Conservation (phyloP, 1,284 basidiomycete genomes). For the Somion occarium region DNA sequence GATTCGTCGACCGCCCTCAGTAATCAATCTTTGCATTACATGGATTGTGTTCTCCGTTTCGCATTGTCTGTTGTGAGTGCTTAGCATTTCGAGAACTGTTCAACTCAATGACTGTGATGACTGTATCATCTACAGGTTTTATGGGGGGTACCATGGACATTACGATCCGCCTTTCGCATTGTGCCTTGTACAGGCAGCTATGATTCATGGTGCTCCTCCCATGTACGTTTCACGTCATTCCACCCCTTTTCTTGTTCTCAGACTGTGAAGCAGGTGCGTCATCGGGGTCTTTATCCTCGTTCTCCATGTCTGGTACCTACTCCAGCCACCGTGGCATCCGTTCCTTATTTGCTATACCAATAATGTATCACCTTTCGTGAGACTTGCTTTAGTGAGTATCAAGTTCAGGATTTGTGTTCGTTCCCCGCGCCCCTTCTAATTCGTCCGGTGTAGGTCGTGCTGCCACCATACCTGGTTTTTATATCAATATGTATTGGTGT, state of each 20-base stretch:
- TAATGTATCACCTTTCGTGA: conserved; percentile 11
- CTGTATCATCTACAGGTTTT: conserved; percentile 28
- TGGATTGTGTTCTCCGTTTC: conserved; percentile 52
- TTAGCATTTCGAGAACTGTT: not conserved
- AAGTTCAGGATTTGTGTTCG: not conserved
- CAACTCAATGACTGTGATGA: not conserved
- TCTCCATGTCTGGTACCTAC: conserved; percentile 35
- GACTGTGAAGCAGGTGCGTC: conserved; percentile 33
- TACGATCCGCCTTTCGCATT: conserved; percentile 21
- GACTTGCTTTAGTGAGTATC: conserved; percentile 11
- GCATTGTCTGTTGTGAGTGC: conserved; percentile 45
- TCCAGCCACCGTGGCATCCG: conserved; percentile 8
- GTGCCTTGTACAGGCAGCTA: conserved; percentile 45
- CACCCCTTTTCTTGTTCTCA: no score
- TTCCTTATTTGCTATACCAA: conserved; percentile 5
- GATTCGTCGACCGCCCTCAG: conserved; percentile 23
- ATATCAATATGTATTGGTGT: conserved; percentile 15
- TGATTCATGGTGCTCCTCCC: conserved; percentile 48
- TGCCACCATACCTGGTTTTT: conserved; percentile 37
- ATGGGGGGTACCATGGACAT: conserved; percentile 26
- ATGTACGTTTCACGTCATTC: conserved; percentile 44
- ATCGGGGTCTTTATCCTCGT: conserved; percentile 44
- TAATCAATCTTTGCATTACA: conserved; percentile 38
- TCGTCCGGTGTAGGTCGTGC: conserved; percentile 27
- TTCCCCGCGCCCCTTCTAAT: conserved; percentile 8